These are phyloP conservation scores for Colletotrichum acutatum DNA, from an alignment of 2,329 filamentous ascomycete genomes.

Conservation along the genomic window DNA sequence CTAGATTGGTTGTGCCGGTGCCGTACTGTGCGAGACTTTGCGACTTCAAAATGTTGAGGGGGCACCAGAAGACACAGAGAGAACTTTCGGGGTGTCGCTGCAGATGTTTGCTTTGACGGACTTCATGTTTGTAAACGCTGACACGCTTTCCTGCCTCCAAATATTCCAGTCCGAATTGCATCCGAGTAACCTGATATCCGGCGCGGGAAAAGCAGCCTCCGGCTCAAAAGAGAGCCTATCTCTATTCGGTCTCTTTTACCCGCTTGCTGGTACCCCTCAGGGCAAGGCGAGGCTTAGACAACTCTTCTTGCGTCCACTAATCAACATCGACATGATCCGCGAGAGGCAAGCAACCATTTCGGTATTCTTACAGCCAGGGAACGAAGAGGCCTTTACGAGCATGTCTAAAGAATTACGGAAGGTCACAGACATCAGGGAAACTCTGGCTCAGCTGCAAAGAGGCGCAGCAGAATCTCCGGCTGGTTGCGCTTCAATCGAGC, in stretches of 20 bases:
- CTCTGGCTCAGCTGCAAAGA: conserved; percentile 78
- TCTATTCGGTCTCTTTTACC: conserved; percentile 83
- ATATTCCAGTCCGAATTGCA: conserved; percentile 86
- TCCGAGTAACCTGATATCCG: conserved; percentile 82
- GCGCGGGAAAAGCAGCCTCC: conserved; percentile 68
- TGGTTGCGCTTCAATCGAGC: conserved; percentile 64
- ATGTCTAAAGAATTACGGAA: conserved; percentile 73
- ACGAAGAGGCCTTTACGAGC: conserved; percentile 64
- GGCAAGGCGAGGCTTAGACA: conserved; percentile 80
- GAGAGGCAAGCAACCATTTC: conserved; percentile 78
- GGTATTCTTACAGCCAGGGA: conserved; percentile 75
- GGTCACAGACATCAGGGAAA: conserved; percentile 79
- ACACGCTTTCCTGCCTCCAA: conserved; percentile 85
- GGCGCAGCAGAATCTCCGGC: conserved; percentile 70
- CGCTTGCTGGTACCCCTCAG: conserved; percentile 80
- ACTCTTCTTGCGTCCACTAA: conserved; percentile 82
- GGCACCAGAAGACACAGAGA: background rate
- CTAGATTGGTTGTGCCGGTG: conserved; percentile 85
- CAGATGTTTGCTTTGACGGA: conserved; percentile 78
- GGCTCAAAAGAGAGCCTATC: conserved; percentile 85
- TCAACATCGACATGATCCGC: conserved; percentile 73
- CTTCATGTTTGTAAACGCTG: conserved; percentile 81
- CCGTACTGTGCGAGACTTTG: conserved; percentile 82
- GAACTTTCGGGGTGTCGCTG: conserved; percentile 49
- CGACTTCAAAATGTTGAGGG: conserved; percentile 48